Evolutionary conservation across 139 green algal species (phyloP).

Genomic region (Picochlorum sp.): DNA sequence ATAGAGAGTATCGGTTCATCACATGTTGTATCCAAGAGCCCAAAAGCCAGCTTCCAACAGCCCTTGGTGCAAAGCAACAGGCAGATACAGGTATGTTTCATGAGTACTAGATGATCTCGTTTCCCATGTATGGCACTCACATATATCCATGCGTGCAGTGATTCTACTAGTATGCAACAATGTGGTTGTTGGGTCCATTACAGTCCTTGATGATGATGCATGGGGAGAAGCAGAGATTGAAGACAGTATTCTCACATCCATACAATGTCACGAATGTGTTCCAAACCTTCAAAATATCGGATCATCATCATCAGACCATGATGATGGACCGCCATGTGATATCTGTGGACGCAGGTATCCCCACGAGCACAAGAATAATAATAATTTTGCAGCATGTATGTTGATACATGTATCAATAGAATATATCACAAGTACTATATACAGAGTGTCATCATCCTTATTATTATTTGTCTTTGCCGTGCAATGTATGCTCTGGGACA

Average conservation of each 20-base stretch:
- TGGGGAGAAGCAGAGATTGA: constrained; percentile 1
- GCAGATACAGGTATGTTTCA: too few relatives aligned
- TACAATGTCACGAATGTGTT: not conserved
- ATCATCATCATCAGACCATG: not conserved
- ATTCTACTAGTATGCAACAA: not conserved
- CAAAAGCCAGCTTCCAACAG: too few relatives aligned
- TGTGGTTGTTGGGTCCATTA: not conserved
- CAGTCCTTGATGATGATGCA: not conserved
- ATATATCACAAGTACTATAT: too few relatives aligned
- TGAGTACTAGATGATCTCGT: too few relatives aligned
- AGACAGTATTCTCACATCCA: not conserved
- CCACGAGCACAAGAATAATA: not conserved
- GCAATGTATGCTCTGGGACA: not conserved
- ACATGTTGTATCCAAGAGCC: too few relatives aligned
- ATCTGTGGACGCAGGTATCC: not conserved
- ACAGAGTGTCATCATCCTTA: too few relatives aligned
- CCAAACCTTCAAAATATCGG: not conserved
- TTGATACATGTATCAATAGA: too few relatives aligned
- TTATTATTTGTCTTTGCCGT: too few relatives aligned
- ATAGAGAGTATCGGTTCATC: not conserved
- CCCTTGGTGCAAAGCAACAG: too few relatives aligned
- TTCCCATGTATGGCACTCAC: not conserved
- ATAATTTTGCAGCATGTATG: not conserved
- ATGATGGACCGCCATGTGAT: not conserved
- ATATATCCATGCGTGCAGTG: not conserved